Percentiles rank a stretch among this genome's conserved stretches.
phyloP scores from a whole-genome alignment of 768 basidiomycete species.

The Russula lepida region DNA sequence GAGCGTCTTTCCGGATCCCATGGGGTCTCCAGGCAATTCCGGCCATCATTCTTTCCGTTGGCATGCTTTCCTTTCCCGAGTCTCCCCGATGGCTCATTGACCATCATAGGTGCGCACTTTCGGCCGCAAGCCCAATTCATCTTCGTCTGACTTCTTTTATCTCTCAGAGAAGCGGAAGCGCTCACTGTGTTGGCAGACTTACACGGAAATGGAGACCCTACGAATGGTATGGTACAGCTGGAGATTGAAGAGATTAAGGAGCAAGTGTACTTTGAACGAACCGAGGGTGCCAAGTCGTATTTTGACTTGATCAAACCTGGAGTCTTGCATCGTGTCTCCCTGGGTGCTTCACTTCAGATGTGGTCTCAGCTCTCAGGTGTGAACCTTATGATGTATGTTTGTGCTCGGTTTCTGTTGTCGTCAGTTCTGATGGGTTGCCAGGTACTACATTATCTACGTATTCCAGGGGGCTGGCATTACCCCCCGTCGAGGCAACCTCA shows the following conservation, averaged over 20 bases:
- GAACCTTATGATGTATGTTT: slow-evolving; percentile 70
- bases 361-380: slow-evolving; percentile 73
- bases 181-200: slow-evolving; percentile 67
- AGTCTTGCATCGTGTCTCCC: slow-evolving; percentile 59
- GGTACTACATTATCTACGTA: slow-evolving; percentile 58
- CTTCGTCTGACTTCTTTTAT: neutral
- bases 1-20: slow-evolving; percentile 69
- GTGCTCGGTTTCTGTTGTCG: neutral
- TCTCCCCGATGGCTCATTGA: slow-evolving; percentile 69
- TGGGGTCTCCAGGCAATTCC: slow-evolving; percentile 78
- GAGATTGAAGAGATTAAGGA: slow-evolving; percentile 61
- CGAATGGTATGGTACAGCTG: slow-evolving; percentile 54
- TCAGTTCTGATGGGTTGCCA: slow-evolving; percentile 19
- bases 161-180: slow-evolving; percentile 48
- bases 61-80: slow-evolving; percentile 63
- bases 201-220: slow-evolving; percentile 53
- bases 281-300: slow-evolving; percentile 63
- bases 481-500: slow-evolving; percentile 63
- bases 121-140: neutral
- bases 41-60: slow-evolving; percentile 55
- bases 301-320: slow-evolving; percentile 57
- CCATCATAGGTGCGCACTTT: slow-evolving; percentile 37
- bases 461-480: slow-evolving; percentile 74
- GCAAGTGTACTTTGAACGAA: slow-evolving; percentile 51
- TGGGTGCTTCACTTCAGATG: slow-evolving; percentile 68